phyloP scores from a whole-genome alignment of 345 rosid genomes.

The Murraya paniculata region DNA sequence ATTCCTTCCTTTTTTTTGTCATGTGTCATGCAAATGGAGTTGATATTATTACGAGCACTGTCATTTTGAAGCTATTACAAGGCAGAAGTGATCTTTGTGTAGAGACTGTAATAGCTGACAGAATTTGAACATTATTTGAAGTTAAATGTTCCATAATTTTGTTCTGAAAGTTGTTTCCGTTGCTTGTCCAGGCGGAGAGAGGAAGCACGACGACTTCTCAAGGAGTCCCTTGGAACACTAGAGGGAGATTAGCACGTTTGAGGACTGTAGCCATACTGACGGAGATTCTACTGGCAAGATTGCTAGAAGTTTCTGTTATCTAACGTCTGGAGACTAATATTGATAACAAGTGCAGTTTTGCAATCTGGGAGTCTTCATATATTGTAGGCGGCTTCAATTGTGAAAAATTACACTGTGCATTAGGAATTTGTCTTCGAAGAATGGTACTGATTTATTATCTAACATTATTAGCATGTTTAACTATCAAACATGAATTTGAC shows the following conservation, averaged over 20 bases:
- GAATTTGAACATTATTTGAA: background rate
- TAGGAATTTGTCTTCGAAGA: background rate
- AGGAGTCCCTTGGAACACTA: slow-evolving; percentile 67
- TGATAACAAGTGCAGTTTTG: background rate
- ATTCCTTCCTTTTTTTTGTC: background rate
- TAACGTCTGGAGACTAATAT: background rate
- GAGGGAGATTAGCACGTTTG: slow-evolving; percentile 37
- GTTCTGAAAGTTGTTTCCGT: slow-evolving; percentile 11
- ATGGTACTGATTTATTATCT: too few species aligned
- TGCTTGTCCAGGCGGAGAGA: slow-evolving; percentile 66
- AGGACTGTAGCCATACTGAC: background rate
- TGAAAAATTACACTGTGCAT: background rate
- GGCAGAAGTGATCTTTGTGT: background rate
- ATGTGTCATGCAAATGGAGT: background rate
- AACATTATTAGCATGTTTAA: too few species aligned
- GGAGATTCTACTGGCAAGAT: background rate
- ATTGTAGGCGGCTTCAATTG: background rate
- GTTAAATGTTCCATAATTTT: background rate
- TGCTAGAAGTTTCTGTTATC: background rate
- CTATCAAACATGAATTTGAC: background rate
- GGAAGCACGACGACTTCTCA: slow-evolving; percentile 71
- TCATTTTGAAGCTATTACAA: too few species aligned
- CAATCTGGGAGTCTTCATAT: background rate
- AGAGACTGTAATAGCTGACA: too few species aligned
- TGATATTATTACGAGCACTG: background rate